These are phyloP conservation scores for Meyerozyma carpophila DNA, from an alignment of 1,139 yeast genomes.

Conservation along the genomic window DNA sequence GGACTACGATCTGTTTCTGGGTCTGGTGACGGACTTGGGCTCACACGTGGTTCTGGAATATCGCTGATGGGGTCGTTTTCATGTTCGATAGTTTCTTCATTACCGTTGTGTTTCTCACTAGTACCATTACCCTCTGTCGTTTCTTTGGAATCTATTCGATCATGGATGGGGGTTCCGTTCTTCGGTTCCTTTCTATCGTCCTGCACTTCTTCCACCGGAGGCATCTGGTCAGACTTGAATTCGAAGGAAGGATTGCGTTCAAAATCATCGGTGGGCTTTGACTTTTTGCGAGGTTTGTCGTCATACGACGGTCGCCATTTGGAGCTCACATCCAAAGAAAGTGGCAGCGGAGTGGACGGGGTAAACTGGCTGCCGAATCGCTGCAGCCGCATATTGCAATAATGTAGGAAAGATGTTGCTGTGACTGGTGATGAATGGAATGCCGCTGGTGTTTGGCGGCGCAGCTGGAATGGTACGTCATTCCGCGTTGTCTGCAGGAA, in stretches of 20 bases:
- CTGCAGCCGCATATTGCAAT: background rate
- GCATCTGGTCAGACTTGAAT: background rate
- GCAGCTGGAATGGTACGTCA: background rate
- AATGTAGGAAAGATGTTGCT: background rate
- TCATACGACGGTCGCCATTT: slow-evolving; percentile 1
- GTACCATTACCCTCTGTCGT: background rate
- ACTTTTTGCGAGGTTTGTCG: background rate
- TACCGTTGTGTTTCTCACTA: no score
- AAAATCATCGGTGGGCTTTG: background rate
- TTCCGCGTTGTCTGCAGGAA: background rate
- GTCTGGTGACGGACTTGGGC: background rate
- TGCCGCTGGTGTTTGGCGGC: background rate
- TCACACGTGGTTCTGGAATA: background rate
- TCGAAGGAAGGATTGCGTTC: background rate
- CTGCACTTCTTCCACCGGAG: background rate
- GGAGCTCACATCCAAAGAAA: background rate
- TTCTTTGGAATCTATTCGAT: background rate
- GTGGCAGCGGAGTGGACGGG: slow-evolving; percentile 1
- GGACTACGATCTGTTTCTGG: background rate
- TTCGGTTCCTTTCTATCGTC: background rate
- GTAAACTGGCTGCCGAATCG: background rate
- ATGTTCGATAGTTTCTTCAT: background rate
- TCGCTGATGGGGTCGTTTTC: background rate
- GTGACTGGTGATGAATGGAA: background rate
- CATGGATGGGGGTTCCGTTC: background rate